These are phyloP conservation scores for Dothidotthia symphoricarpi DNA, from an alignment of 2,329 filamentous ascomycete genomes.

Conservation along the genomic window DNA sequence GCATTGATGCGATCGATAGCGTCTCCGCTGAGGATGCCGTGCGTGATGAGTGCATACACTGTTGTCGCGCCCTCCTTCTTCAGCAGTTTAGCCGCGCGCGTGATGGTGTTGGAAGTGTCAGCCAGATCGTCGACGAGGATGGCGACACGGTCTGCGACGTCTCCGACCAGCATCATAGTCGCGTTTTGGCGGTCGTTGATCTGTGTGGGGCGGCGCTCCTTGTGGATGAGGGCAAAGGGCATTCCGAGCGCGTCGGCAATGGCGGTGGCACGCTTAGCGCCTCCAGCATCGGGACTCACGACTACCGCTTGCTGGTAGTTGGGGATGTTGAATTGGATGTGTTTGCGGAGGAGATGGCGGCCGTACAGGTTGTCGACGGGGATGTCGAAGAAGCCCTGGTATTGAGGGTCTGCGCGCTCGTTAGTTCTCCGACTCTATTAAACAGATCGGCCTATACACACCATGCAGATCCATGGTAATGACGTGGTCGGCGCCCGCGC, in stretches of 20 bases:
- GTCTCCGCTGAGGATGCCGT: constrained; percentile 92
- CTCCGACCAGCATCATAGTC: constrained; percentile 92
- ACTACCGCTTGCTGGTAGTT: constrained; percentile 85
- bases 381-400: constrained; percentile 98
- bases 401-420: constrained; percentile 77
- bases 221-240: constrained; percentile 97
- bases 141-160: constrained; percentile 75
- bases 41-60: constrained; percentile 89
- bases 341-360: constrained; percentile 66
- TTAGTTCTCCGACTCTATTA: constrained; percentile 6
- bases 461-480: constrained; percentile 86
- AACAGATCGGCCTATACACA: constrained; percentile 2
- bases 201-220: constrained; percentile 87
- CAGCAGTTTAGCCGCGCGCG: constrained; percentile 89
- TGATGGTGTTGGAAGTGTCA: constrained; percentile 97
- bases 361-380: constrained; percentile 97
- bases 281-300: constrained; percentile 93
- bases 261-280: constrained; percentile 90
- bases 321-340: constrained; percentile 76
- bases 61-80: constrained; percentile 88
- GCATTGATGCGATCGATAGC: constrained; percentile 93
- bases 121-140: constrained; percentile 93
- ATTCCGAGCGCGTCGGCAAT: constrained; percentile 92
- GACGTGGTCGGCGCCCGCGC: constrained; percentile 91
- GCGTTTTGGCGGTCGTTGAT: constrained; percentile 77